Base-by-base conservation (phyloP, 2,329 filamentous ascomycete species). In the Fusarium verticillioides region DNA sequence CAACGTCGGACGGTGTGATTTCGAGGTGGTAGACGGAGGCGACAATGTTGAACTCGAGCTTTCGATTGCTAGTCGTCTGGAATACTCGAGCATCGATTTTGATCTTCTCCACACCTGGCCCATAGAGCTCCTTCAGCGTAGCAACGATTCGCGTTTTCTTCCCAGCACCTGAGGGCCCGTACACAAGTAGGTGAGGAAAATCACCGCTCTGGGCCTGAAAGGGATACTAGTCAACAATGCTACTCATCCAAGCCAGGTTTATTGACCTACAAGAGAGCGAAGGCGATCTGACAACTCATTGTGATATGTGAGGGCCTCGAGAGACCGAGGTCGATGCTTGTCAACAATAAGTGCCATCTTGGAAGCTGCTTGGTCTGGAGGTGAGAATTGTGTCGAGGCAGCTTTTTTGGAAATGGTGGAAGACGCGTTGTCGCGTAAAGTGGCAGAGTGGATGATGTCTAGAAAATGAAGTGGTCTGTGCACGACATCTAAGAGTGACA, bases 41-140 rank as follows among this genome's bases (percentile, higher is more conserved):
- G 61, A 99, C 96, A 73, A 99, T 97, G 85, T 98, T 99, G 89
- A 99, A 99, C 84, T 99, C 96, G 78, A 99, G 92, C 84, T 99
- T 99, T 81, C 96, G 94, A 83, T 97, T 98, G 80, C 92, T 93
- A 28, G 91, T 95, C 2, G 96, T 98, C 83, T 97, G 95, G 85
- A 99, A 99, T 66, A 98, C 93, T 73, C 96, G 93, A 18, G 95
- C 94, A 81, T 99, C 96, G 84, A 99, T 98, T 86, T 98, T 98
- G 88, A 99, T 99, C 88, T 98, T 98, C 81, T 99, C 97, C n/a
- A 97, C 96, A 47, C 96, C 96, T 0, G 96, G 92, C 0, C 96
- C 96, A 82, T 96, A 99, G 12, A 99, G 88, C 80, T 98, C 96
- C 82, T 97, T 97, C 7, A 99, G 86, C 0, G 96, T 98, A 21